Evolutionary conservation across 352 stramenopile genomes (phyloP), one percentile per base, ranked within the genome.

Genomic region (Blastocystis sp.): DNA sequence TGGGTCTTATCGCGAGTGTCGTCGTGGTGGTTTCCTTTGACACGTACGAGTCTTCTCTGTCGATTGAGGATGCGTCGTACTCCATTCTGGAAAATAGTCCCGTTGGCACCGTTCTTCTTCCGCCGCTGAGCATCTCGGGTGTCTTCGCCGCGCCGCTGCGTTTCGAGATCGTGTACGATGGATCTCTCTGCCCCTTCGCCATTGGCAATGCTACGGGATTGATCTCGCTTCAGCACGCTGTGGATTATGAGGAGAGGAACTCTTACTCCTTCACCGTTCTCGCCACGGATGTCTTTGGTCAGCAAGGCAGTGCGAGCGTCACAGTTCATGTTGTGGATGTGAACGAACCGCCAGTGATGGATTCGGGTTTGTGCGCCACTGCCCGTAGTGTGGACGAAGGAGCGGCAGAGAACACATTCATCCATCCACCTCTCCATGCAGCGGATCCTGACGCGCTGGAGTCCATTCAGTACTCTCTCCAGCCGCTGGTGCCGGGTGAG

Each of bases 401-500:
- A 10, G 60, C 38, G 23, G n/a, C 34, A 23, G 38, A 28, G 34
- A 77, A 77, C 34, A 77, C 66, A 19, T 77, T 77, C 66, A 19
- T 77, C n/a, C 34, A 28, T 21, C 66, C 66, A 0, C 3, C 34
- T 17, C 19, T 77, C 14, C n/a, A 60, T 53, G 66, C 66, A 3
- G 19, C 45, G 4, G 66, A 77, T 77, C 66, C 66, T 28, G 66
- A 77, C 60, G 19, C 10, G 4, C 19, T 60, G 53, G 66, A 77
- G 53, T 41, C 66, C 34, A 4, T 77, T n/a, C 19, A 17, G 21
- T 77, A 61, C 38, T 77, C 66, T 23, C 0, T 60, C n/a, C 2
- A 40, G 10, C 43, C 21, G 23, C 34, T 77, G 23, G 43, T 38
- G 11, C n/a, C 43, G 34, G 66, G 60, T 77, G 23, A 23, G n/a